Evolutionary conservation across 441 rosid species (phyloP).

Genomic region (Rhodomyrtus psidioides): DNA sequence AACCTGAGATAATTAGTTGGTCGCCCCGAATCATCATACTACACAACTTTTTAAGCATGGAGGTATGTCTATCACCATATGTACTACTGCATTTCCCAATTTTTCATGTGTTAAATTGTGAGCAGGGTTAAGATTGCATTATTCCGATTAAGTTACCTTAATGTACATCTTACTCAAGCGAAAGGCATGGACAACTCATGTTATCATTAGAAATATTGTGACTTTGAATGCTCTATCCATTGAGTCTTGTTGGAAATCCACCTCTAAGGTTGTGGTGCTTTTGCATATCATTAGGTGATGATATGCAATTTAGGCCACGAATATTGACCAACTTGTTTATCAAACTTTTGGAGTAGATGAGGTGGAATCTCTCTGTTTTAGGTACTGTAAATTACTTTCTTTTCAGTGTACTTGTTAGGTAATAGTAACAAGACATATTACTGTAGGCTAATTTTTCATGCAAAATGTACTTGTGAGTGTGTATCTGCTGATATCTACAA

Average conservation of each 20-base stretch:
- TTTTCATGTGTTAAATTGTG: background rate
- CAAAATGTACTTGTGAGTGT: background rate
- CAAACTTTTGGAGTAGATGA: background rate
- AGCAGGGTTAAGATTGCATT: background rate
- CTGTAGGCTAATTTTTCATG: background rate
- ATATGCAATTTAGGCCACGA: background rate
- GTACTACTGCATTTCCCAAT: background rate
- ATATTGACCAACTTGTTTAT: background rate
- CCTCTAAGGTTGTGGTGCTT: background rate
- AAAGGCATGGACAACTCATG: background rate
- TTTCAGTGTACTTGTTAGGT: background rate
- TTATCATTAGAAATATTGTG: background rate
- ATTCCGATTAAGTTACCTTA: background rate
- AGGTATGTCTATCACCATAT: slow-evolving; percentile 38
- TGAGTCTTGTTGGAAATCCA: background rate
- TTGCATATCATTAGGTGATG: background rate
- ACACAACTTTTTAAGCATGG: slow-evolving; percentile 77
- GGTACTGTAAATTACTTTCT: background rate
- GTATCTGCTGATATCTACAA: background rate
- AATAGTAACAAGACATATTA: background rate
- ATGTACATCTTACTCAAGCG: background rate
- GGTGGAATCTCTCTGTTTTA: background rate
- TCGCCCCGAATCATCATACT: slow-evolving; percentile 80
- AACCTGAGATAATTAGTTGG: slow-evolving; percentile 93
- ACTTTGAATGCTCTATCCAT: background rate